A percentile compares a stretch with the other conserved stretches of the same genome.
Evolutionary conservation across 441 rosid species (phyloP).

Genomic region (Eruca vesicaria): DNA sequence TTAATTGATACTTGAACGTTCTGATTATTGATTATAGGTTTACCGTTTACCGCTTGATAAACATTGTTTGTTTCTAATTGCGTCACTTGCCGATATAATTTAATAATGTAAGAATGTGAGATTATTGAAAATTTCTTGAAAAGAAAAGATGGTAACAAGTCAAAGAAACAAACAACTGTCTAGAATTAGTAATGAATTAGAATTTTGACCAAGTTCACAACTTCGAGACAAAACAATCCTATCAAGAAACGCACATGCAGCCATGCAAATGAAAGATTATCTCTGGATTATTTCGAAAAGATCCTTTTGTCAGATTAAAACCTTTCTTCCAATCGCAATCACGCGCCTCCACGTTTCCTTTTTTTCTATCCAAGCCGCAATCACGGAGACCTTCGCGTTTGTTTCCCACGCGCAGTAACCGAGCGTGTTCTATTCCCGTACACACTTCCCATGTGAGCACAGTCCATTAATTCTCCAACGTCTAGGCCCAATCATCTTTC

Average conservation of each 20-base stretch:
- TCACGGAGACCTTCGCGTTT: neutral
- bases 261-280: constrained; percentile 1
- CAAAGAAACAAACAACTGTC: neutral
- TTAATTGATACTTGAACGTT: no score
- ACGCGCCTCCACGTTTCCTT: constrained; percentile 6
- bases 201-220: neutral
- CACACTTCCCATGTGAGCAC: constrained; percentile 5
- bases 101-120: neutral
- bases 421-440: neutral
- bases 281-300: neutral
- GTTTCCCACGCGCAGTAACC: neutral
- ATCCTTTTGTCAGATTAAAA: neutral
- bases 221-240: neutral
- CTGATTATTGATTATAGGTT: neutral
- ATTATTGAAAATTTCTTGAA: neutral
- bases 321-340: neutral
- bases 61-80: neutral
- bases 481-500: constrained; percentile 15
- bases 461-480: constrained; percentile 11
- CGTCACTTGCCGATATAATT: neutral
- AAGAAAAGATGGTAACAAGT: neutral
- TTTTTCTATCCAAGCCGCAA: neutral
- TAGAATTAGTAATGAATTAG: constrained; percentile 1
- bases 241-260: constrained; percentile 17
- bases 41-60: neutral